Evolutionary conservation across 352 stramenopile species (phyloP), one percentile per base, ranked within the genome.

Genomic region (Pythium scleroteichum): DNA sequence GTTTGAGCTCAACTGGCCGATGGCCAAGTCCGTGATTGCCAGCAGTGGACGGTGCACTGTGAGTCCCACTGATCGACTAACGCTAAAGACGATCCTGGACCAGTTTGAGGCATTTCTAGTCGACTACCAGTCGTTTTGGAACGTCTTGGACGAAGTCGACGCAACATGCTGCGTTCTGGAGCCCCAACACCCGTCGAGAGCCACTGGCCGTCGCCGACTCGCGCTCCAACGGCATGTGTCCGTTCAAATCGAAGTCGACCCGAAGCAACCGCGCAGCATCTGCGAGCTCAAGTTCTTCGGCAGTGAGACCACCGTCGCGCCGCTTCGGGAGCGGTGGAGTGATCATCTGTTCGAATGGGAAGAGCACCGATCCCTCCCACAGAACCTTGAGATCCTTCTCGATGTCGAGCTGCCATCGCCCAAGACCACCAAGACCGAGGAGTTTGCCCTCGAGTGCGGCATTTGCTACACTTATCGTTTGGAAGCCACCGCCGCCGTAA

Each of bases 391-490:
- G 42, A 20, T 57, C 0, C 62, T 92, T 13, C 62, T 95, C 13
- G 68, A 75, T 16, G 41, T 95, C 3, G 66, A 64, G 46, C 76
- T 95, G 53, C 87, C 87, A 35, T 85, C 76, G 5, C 84, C 80
- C 3, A 74, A 62, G 46, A 74, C 68, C 10, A 72, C 69, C 10
- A 74, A 75, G 26, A 45, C 59, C 0, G 79, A 94, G 5, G 79
- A 92, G 41, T 94, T 95, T 59, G 79, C 79, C 3, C 55, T 88
- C 17, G 89, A 97, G 65, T 96, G 89, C 47, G 89, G 89, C 38
- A 96, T 97, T 60, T 97, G 89, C 71, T 97, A 97, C 62, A 85
- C 71, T 59, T 95, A 95, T 50, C 80, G 83, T 0, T 64, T 90
- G 12, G 78, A 90, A 3, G 48, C 68, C n/a, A 35, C 10, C 29